Base-by-base conservation (phyloP, 371 early-diverging fungal genomes). In the Choanephora cucurbitarum region DNA sequence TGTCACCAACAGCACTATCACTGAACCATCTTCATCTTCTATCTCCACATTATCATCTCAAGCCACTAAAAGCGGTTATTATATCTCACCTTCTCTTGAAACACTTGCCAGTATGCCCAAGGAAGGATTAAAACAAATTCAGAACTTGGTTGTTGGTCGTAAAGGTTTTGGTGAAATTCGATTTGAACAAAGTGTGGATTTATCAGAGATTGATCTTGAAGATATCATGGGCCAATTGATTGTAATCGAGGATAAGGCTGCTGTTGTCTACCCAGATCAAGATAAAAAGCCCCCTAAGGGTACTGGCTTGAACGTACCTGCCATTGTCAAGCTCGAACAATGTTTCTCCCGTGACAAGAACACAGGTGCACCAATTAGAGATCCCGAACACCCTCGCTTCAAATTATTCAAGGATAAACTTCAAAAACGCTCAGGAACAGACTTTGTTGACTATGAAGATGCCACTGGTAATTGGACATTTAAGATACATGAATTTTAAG, bases 391-490 rank as follows among this genome's bases (percentile, higher is more conserved):
- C 53, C 89, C 91, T 21, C 81, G 88, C 13, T 83, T 85, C 66
- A 73, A 84, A 46, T 72, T 77, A 50, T 93, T 93, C 59, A 60
- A 89, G 51, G 77, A 81, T 41, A 84, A 83, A 22, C 75, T 97
- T 42, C 80, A 83, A 54, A 68, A 66, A 4, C 82, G 88, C 9
- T 67, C 80, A 6, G 88, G 88, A 33, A 92, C 93, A 3, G 72
- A 83, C 44, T 94, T 95, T 72, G 63, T 93, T 19, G 86, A 83
- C 44, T 97, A 88, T 72, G 79, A 85, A 33, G 62, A 75, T 11
- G 63, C 69, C 1, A 83, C 82, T n/a, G 96, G 97, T 21, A 77
- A 74, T 0, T 98, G 98, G 98, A 81, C 73, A 14, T 98, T 98
- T 69, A 72, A 77, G 18, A 96, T 95, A 9, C 81, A 91, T 51